phyloP scores from a whole-genome alignment of 495 filamentous ascomycete genomes.

The Hyaloscypha finlandica region DNA sequence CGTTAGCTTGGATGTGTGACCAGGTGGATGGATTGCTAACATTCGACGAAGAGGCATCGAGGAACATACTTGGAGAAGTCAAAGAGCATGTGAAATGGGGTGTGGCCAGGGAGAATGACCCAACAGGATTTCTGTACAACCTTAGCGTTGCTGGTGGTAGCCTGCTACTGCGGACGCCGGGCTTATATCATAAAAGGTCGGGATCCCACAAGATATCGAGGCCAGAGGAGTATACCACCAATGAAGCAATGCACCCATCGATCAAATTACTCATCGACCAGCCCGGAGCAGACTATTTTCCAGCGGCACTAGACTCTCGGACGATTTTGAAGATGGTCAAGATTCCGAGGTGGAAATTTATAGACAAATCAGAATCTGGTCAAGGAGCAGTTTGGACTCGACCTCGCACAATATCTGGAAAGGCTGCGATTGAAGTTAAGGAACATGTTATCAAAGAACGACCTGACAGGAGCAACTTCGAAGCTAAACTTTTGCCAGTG shows the following conservation, averaged over 20 bases:
- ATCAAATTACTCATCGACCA: neutral
- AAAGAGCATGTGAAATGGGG: neutral
- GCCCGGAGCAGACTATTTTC: neutral
- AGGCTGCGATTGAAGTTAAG: neutral
- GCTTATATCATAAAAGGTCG: neutral
- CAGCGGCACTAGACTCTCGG: neutral
- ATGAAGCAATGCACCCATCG: constrained; percentile 1
- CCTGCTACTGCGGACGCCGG: neutral
- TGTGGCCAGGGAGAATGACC: neutral
- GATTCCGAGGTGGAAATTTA: constrained; percentile 2
- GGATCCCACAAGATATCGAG: neutral
- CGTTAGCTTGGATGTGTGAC: constrained; percentile 18
- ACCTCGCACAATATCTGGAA: neutral
- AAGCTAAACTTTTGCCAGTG: constrained; percentile 4
- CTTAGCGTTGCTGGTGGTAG: neutral
- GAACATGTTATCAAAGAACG: constrained; percentile 14
- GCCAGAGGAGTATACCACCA: neutral
- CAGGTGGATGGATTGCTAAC: constrained; percentile 14
- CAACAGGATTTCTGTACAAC: neutral
- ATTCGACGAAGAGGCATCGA: constrained; percentile 4
- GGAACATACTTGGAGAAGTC: neutral
- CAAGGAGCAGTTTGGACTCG: neutral
- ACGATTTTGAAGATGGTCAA: neutral
- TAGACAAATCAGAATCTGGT: neutral
- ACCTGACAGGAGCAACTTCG: constrained; percentile 8